phyloP scores from a whole-genome alignment of 345 rosid genomes.

The Aethionema arabicum region DNA sequence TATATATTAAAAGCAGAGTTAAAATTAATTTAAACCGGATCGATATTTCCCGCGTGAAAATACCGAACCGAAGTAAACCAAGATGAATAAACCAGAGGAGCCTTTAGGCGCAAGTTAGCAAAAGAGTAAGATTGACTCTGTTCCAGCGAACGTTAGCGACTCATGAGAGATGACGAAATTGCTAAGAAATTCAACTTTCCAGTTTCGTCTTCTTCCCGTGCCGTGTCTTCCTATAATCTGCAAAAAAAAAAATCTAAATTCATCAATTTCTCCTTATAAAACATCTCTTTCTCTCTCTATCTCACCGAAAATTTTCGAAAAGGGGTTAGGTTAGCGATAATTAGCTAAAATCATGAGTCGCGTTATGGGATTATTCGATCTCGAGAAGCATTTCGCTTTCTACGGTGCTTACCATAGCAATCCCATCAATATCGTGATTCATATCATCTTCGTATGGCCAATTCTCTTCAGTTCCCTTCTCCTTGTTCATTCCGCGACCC shows the following conservation, averaged over 20 bases:
- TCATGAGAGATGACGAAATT: too few species aligned
- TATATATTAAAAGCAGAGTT: too few species aligned
- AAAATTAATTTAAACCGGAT: too few species aligned
- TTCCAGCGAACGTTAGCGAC: constrained; percentile 17
- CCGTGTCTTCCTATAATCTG: not conserved
- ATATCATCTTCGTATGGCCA: constrained; percentile 85
- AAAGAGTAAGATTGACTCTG: not conserved
- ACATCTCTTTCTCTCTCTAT: constrained; percentile 8
- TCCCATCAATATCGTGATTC: constrained; percentile 64
- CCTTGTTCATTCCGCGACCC: constrained; percentile 58
- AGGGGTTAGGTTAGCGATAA: too few species aligned
- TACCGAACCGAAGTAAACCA: too few species aligned
- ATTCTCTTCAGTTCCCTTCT: constrained; percentile 67
- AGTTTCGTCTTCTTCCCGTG: constrained; percentile 30
- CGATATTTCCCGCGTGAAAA: too few species aligned
- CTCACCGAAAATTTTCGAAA: not conserved
- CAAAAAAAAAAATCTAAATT: constrained; percentile 2
- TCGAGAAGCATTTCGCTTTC: constrained; percentile 84
- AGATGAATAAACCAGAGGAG: too few species aligned
- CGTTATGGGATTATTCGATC: constrained; percentile 59
- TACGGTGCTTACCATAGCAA: constrained; percentile 93
- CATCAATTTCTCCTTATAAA: not conserved
- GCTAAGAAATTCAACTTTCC: not conserved
- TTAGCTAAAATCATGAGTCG: constrained; percentile 31
- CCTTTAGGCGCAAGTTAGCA: not conserved